A percentile compares a stretch with the other conserved stretches of the same genome.
Evolutionary conservation across 2,329 filamentous ascomycete genomes (phyloP).

Genomic region (Penicillium sp.): DNA sequence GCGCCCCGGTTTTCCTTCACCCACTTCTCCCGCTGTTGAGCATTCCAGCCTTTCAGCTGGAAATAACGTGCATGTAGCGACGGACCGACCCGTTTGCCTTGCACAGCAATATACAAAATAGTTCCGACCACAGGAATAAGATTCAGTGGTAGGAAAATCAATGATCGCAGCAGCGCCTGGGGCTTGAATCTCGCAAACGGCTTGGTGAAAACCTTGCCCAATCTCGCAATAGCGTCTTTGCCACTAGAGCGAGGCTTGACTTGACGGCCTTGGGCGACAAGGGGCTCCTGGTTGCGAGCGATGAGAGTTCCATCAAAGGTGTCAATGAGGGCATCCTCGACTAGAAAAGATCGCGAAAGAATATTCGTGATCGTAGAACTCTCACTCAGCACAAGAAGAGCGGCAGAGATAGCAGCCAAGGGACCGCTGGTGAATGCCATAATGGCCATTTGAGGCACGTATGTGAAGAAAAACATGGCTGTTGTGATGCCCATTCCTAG

Average conservation of each 20-base stretch:
- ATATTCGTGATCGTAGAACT: constrained; percentile 55
- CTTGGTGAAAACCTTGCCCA: constrained; percentile 62
- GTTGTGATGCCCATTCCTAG: constrained; percentile 74
- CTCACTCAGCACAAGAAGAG: constrained; percentile 64
- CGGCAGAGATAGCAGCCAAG: constrained; percentile 64
- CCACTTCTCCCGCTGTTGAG: constrained; percentile 68
- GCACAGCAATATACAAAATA: constrained; percentile 74
- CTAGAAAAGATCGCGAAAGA: constrained; percentile 71
- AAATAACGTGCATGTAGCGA: constrained; percentile 73
- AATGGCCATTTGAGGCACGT: constrained; percentile 80
- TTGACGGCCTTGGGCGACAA: constrained; percentile 77
- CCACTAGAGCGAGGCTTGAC: constrained; percentile 57
- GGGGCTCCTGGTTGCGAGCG: constrained; percentile 56
- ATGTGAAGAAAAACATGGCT: constrained; percentile 87
- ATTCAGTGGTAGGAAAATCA: constrained; percentile 89
- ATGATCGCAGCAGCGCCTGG: constrained; percentile 70
- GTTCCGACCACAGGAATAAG: constrained; percentile 91
- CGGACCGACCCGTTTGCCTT: constrained; percentile 65
- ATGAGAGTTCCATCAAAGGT: constrained; percentile 79
- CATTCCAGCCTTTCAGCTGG: constrained; percentile 83
- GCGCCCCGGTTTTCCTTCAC: constrained; percentile 71
- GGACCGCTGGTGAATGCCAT: constrained; percentile 84
- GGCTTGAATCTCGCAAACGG: constrained; percentile 56
- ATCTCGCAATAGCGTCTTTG: constrained; percentile 56
- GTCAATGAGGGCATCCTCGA: constrained; percentile 82